Percentiles rank a stretch among this genome's conserved stretches.
Evolutionary conservation across 129 eudicot genomes (phyloP).

Genomic region (Rutidosis leptorrhynchoides): DNA sequence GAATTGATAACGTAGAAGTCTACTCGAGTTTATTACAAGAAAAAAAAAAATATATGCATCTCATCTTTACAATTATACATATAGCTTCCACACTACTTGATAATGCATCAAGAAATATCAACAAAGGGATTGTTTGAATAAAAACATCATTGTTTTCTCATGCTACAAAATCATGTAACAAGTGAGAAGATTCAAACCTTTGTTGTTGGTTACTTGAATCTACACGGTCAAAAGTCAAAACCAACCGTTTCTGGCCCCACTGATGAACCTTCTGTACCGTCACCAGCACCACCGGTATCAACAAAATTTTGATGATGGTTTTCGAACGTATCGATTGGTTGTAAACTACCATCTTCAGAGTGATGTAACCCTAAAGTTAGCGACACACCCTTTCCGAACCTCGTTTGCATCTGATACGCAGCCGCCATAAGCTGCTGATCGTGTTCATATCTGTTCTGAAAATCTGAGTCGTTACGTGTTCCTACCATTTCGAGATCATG

Average conservation of each 20-base stretch:
- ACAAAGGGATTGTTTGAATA: constrained; percentile 27
- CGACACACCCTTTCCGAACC: constrained; percentile 55
- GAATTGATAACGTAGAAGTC: constrained; percentile 20
- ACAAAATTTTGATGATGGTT: constrained; percentile 33
- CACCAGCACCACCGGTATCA: constrained; percentile 30
- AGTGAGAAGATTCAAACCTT: constrained; percentile 49
- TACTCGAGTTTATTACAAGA: constrained; percentile 22
- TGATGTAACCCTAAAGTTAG: constrained; percentile 76
- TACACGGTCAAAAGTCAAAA: constrained; percentile 47
- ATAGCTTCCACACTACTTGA: constrained; percentile 25
- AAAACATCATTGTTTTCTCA: constrained; percentile 28
- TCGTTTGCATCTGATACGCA: constrained; percentile 41
- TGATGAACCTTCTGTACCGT: constrained; percentile 29
- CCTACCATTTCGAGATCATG: constrained; percentile 44
- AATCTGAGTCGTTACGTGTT: constrained; percentile 24
- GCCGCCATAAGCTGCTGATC: constrained; percentile 33
- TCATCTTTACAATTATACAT: constrained; percentile 52
- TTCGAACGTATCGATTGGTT: constrained; percentile 41
- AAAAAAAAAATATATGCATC: constrained; percentile 36
- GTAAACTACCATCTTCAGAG: constrained; percentile 43
- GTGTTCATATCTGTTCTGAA: constrained; percentile 32
- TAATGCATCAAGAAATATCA: constrained; percentile 25
- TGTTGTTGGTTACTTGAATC: constrained; percentile 52
- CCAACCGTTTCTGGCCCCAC: constrained; percentile 46
- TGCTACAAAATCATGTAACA: constrained; percentile 65